Percentiles rank a stretch among this genome's conserved stretches.
These are phyloP conservation scores for Dalechampia spathulata DNA, from an alignment of 441 rosid genomes.

Conservation along the genomic window DNA sequence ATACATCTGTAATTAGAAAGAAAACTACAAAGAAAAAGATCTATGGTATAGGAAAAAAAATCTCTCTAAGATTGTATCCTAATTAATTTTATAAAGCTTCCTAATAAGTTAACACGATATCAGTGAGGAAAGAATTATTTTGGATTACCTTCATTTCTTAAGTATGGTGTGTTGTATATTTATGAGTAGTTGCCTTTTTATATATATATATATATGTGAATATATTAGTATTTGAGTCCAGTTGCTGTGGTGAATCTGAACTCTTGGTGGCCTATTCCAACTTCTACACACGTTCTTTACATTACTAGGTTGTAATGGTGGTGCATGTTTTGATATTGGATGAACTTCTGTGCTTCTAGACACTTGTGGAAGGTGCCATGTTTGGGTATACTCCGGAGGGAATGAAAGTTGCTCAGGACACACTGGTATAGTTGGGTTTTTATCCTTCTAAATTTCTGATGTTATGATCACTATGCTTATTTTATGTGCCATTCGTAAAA, in stretches of 20 bases:
- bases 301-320: not conserved
- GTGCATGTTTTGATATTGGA: not conserved
- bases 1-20: too few relatives aligned
- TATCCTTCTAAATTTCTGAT: constrained; percentile 4
- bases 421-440: constrained; percentile 44
- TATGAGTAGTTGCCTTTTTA: not conserved
- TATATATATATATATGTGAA: too few relatives aligned
- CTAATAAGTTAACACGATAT: too few relatives aligned
- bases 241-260: not conserved
- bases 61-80: too few relatives aligned
- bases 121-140: not conserved
- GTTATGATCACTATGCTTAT: constrained; percentile 6
- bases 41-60: too few relatives aligned
- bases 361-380: constrained; percentile 89
- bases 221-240: too few relatives aligned
- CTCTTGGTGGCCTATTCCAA: not conserved
- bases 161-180: not conserved
- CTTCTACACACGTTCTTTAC: too few relatives aligned
- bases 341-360: constrained; percentile 38
- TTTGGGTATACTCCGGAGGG: constrained; percentile 67
- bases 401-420: constrained; percentile 86
- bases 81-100: too few relatives aligned
- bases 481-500: constrained; percentile 11
- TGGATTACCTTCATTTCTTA: not conserved
- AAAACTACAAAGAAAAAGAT: too few relatives aligned